Percentiles rank a stretch among this genome's conserved stretches.
Evolutionary conservation across 805 yeast species (phyloP).

Genomic region (Metschnikowia lochheadii): DNA sequence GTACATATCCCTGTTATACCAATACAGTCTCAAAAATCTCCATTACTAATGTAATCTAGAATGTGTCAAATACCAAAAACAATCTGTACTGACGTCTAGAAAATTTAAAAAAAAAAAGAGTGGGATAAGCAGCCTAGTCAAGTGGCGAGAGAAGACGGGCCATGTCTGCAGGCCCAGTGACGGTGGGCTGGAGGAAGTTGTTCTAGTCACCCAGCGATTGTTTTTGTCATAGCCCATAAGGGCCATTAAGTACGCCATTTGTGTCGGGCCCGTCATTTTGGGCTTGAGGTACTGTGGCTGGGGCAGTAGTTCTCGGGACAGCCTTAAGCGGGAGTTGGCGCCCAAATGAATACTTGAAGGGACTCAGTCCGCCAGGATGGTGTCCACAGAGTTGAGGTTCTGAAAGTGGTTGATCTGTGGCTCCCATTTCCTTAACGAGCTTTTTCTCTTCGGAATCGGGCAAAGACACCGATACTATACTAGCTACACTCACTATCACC

Average conservation of each 20-base stretch:
- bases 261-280: constrained; percentile 46
- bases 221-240: constrained; percentile 17
- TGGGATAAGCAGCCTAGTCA: no score
- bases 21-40: no score
- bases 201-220: not conserved
- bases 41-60: no score
- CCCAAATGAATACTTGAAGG: constrained; percentile 51
- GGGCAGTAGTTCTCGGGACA: constrained; percentile 13
- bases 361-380: constrained; percentile 68
- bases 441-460: constrained; percentile 63
- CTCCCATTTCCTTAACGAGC: constrained; percentile 67
- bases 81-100: no score
- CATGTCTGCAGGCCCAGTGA: constrained; percentile 31
- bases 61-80: no score
- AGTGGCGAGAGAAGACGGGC: constrained; percentile 29
- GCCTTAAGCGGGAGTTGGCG: constrained; percentile 8
- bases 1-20: no score
- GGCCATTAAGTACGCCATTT: no score
- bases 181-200: constrained; percentile 22
- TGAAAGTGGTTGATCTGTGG: constrained; percentile 66
- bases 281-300: constrained; percentile 29
- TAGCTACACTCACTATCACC: no score
- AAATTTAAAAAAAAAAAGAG: no score
- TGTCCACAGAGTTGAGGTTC: constrained; percentile 69
- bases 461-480: constrained; percentile 14